A percentile compares a stretch with the other conserved stretches of the same genome.
phyloP scores from a whole-genome alignment of 768 basidiomycete genomes.

The Lentinula boryana region DNA sequence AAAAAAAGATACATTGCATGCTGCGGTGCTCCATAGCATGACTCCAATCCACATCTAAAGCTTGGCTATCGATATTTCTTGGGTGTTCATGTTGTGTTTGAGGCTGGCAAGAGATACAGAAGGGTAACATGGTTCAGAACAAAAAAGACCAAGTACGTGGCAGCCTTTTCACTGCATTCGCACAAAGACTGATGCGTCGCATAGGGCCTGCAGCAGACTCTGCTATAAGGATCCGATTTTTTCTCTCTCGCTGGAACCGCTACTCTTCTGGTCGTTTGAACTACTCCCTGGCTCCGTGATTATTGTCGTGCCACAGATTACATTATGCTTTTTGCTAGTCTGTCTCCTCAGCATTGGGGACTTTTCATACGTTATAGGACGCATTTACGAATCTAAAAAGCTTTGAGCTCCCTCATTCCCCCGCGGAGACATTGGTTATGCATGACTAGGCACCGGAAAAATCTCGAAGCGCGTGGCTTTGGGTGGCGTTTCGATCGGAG shows the following conservation, averaged over 20 bases:
- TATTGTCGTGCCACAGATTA: too few species aligned
- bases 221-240: not conserved
- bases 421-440: not conserved
- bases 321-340: too few species aligned
- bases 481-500: constrained; percentile 1
- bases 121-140: not conserved
- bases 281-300: too few species aligned
- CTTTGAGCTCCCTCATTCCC: not conserved
- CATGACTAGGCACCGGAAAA: not conserved
- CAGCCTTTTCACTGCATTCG: not conserved
- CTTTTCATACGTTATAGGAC: not conserved
- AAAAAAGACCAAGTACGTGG: not conserved
- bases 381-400: not conserved
- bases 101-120: not conserved
- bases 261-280: too few species aligned
- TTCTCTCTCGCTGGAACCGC: too few species aligned
- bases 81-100: not conserved
- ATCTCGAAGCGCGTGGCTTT: not conserved
- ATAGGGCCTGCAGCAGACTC: not conserved
- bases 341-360: not conserved
- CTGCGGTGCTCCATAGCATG: not conserved
- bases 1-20: not conserved
- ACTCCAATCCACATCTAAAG: not conserved
- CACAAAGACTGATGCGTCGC: not conserved
- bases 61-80: not conserved